These are phyloP conservation scores for Pseudogymnoascus destructans DNA, from an alignment of 2,329 filamentous ascomycete genomes.

Conservation along the genomic window DNA sequence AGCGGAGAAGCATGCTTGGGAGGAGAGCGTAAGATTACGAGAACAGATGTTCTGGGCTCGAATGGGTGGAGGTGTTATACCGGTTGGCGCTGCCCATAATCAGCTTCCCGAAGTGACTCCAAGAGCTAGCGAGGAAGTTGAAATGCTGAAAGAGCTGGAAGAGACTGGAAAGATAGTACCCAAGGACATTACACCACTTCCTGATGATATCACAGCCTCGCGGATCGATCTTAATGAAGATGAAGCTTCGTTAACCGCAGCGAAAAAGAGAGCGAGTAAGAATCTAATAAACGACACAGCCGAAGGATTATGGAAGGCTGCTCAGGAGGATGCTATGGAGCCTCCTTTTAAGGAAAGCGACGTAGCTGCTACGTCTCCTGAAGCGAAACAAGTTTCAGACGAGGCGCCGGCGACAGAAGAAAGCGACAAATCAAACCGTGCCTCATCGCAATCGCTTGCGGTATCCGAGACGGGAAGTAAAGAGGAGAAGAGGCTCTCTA, in stretches of 20 bases:
- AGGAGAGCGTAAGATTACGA: conserved; percentile 76
- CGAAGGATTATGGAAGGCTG: conserved; percentile 12
- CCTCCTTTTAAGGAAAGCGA: conserved; percentile 9
- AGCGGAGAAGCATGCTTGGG: conserved; percentile 81
- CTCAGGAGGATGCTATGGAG: conserved; percentile 14
- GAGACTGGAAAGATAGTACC: conserved; percentile 23
- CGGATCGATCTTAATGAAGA: not conserved
- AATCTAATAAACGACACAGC: conserved; percentile 11
- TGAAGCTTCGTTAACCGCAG: not conserved
- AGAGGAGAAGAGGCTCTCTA: conserved; percentile 26
- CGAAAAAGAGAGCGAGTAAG: not conserved
- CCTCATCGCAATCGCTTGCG: conserved; percentile 16
- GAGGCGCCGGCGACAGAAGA: conserved; percentile 10
- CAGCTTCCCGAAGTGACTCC: conserved; percentile 18
- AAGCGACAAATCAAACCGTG: conserved; percentile 17
- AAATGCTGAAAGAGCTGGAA: conserved; percentile 22
- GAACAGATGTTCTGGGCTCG: conserved; percentile 97
- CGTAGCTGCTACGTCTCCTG: not conserved
- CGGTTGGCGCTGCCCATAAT: conserved; percentile 27
- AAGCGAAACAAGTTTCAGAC: not conserved
- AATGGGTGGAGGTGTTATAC: conserved; percentile 81
- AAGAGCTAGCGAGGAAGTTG: conserved; percentile 20
- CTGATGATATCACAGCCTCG: conserved; percentile 10
- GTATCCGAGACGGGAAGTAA: conserved; percentile 21
- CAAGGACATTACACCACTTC: conserved; percentile 21